A percentile compares a stretch with the other conserved stretches of the same genome.
These are phyloP conservation scores for Veloboletus limbatus DNA, from an alignment of 1,284 basidiomycete genomes.

Conservation along the genomic window DNA sequence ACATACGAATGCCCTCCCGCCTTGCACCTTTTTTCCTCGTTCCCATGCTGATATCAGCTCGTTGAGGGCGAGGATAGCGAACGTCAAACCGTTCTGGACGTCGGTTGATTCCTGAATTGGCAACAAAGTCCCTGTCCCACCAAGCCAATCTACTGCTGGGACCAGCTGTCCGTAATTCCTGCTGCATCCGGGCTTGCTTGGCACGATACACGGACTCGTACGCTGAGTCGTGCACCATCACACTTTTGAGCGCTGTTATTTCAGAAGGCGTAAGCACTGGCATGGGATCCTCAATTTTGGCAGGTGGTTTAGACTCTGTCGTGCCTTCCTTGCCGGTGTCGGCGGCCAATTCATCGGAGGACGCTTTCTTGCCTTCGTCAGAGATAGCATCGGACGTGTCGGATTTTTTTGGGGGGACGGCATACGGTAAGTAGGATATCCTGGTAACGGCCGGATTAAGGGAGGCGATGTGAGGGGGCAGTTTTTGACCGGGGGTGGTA, in stretches of 20 bases:
- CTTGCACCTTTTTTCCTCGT: constrained; percentile 52
- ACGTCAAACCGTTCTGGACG: constrained; percentile 60
- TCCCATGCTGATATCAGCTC: constrained; percentile 39
- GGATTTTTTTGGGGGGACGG: constrained; percentile 18
- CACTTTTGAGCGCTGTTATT: constrained; percentile 40
- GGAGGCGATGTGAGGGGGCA: constrained; percentile 34
- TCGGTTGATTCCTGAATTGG: constrained; percentile 27
- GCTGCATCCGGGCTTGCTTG: constrained; percentile 29
- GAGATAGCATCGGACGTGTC: constrained; percentile 17
- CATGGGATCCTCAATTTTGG: constrained; percentile 31
- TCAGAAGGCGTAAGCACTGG: constrained; percentile 39
- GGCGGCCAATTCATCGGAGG: constrained; percentile 2
- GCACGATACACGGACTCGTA: constrained; percentile 41
- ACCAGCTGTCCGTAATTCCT: constrained; percentile 28
- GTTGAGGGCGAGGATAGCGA: constrained; percentile 57
- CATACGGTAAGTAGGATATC: constrained; percentile 32
- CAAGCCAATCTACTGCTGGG: constrained; percentile 30
- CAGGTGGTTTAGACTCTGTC: constrained; percentile 14
- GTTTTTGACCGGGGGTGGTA: constrained; percentile 29
- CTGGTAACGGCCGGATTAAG: constrained; percentile 35
- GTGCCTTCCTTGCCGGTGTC: constrained; percentile 23
- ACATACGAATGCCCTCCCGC: constrained; percentile 73
- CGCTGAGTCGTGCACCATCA: constrained; percentile 48
- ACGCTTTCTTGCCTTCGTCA: constrained; percentile 29
- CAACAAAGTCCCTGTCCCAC: constrained; percentile 30